phyloP scores from a whole-genome alignment of 805 yeast genomes.

The Sugiyamaella lignohabitans region DNA sequence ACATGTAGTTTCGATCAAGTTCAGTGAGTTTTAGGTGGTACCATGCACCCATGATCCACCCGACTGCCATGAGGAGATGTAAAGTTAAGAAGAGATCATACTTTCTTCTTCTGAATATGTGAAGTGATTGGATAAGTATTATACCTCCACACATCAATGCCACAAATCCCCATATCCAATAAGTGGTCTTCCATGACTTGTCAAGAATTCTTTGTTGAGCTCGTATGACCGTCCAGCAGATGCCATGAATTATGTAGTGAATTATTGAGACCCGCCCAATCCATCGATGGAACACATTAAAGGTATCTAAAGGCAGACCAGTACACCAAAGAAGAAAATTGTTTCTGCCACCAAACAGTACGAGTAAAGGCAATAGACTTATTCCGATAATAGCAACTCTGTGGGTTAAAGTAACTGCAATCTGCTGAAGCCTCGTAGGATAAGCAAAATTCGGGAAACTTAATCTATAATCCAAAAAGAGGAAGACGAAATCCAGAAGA shows the following conservation, averaged over 20 bases:
- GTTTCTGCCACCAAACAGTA: conserved; percentile 64
- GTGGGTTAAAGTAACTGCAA: conserved; percentile 5
- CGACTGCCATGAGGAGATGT: conserved; percentile 51
- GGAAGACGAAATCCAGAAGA: conserved; percentile 26
- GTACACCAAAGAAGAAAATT: conserved; percentile 57
- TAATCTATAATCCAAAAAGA: conserved; percentile 17
- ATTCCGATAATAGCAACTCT: conserved; percentile 3
- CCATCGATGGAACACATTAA: conserved; percentile 59
- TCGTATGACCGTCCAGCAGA: conserved; percentile 42
- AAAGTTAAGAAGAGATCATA: conserved; percentile 58
- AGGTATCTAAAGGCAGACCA: conserved; percentile 56
- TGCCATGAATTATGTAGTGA: conserved; percentile 49
- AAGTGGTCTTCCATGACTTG: conserved; percentile 10
- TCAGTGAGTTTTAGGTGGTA: conserved; percentile 43
- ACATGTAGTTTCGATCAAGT: conserved; percentile 44
- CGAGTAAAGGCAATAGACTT: conserved; percentile 22
- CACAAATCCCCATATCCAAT: conserved; percentile 37
- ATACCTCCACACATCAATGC: conserved; percentile 39
- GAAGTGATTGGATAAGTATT: conserved; percentile 45
- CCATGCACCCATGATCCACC: conserved; percentile 52
- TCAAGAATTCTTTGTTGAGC: conserved; percentile 37
- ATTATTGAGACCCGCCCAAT: conserved; percentile 46
- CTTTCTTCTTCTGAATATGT: conserved; percentile 43
- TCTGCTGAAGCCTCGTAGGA: conserved; percentile 3
- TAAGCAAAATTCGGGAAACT: conserved; percentile 9